phyloP scores from a whole-genome alignment of 2,329 filamentous ascomycete genomes.

The Monosporascus sp. region DNA sequence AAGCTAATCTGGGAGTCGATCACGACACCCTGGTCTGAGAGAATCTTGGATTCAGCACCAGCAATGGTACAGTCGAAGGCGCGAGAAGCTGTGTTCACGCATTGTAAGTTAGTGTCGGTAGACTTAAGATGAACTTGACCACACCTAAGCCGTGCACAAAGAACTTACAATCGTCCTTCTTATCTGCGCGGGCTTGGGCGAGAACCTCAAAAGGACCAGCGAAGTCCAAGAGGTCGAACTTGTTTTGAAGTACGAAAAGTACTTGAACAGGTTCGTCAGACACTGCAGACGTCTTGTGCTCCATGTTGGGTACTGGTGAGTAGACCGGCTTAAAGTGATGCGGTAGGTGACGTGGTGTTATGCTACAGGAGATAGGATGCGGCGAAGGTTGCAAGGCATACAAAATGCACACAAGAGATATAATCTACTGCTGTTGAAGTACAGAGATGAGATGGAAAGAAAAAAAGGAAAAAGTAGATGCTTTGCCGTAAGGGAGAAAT shows the following conservation, averaged over 20 bases:
- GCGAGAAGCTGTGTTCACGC: constrained; percentile 38
- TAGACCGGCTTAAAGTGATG: not conserved
- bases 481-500: not conserved
- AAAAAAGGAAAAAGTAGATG: not conserved
- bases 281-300: constrained; percentile 53
- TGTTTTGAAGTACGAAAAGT: constrained; percentile 54
- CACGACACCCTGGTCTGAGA: constrained; percentile 59
- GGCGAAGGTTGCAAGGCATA: too few relatives aligned
- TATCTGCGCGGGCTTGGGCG: constrained; percentile 45
- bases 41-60: constrained; percentile 46
- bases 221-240: constrained; percentile 56
- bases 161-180: constrained; percentile 46
- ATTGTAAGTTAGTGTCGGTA: constrained; percentile 7
- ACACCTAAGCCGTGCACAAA: not conserved
- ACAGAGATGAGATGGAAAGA: not conserved
- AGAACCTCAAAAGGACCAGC: constrained; percentile 51
- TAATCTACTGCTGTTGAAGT: not conserved
- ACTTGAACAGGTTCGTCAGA: constrained; percentile 55
- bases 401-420: not conserved
- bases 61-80: constrained; percentile 56
- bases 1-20: constrained; percentile 71
- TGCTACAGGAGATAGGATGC: not conserved
- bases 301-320: constrained; percentile 34
- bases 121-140: not conserved
- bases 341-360: not conserved